Percentiles rank a stretch among this genome's conserved stretches.
phyloP scores from a whole-genome alignment of 2,329 filamentous ascomycete species.

The Talaromyces sp. region DNA sequence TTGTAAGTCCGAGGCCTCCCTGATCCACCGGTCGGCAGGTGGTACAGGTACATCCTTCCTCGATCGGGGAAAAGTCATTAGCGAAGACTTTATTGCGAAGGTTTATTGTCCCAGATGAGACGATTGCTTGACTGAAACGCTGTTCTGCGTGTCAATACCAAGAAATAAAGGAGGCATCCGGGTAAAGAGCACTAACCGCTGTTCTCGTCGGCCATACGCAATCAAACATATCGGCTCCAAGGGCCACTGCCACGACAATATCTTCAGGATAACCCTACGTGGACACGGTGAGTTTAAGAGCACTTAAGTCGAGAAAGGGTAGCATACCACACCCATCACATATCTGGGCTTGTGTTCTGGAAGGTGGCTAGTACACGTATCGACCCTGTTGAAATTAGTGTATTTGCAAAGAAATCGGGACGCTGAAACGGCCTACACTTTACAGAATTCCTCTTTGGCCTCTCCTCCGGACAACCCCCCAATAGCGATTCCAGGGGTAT shows the following conservation, averaged over 20 bases:
- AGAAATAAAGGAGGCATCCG: too few relatives aligned
- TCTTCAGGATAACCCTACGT: constrained; percentile 86
- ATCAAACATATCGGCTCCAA: constrained; percentile 99
- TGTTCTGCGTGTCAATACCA: constrained; percentile 28
- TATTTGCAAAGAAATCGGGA: not conserved
- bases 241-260: constrained; percentile 85
- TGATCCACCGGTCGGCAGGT: constrained; percentile 70
- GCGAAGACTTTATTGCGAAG: constrained; percentile 75
- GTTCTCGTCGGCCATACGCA: constrained; percentile 98
- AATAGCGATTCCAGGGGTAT: constrained; percentile 96
- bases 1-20: constrained; percentile 77
- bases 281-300: constrained; percentile 17
- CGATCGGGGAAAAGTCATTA: constrained; percentile 79
- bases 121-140: constrained; percentile 93
- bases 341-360: constrained; percentile 95
- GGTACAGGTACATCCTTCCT: constrained; percentile 77
- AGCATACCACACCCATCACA: constrained; percentile 86
- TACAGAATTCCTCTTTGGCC: constrained; percentile 89
- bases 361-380: constrained; percentile 79
- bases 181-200: constrained; percentile 56
- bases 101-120: constrained; percentile 78
- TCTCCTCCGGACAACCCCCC: constrained; percentile 93
- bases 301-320: not conserved
- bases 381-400: constrained; percentile 54
- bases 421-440: constrained; percentile 57